phyloP scores from a whole-genome alignment of 1,284 basidiomycete genomes.

The Ceratobasidium theobromae region DNA sequence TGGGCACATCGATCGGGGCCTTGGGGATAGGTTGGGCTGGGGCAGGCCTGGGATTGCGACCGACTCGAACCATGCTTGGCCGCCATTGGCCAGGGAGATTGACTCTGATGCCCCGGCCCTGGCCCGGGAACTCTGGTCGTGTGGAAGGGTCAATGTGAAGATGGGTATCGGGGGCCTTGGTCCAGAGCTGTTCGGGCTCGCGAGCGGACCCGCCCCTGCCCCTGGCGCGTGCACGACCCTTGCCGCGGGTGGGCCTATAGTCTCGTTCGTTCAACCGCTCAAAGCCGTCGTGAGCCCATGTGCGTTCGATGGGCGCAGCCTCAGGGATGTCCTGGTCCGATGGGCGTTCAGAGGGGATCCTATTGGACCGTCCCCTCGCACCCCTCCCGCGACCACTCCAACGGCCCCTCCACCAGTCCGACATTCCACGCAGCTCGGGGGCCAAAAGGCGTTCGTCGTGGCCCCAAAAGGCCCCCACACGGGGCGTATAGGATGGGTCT shows the following conservation, averaged over 20 bases:
- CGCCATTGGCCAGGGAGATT: conserved; percentile 23
- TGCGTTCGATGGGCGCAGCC: conserved; percentile 51
- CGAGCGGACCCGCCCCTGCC: conserved; percentile 19
- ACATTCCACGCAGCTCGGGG: conserved; percentile 71
- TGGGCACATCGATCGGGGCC: not conserved
- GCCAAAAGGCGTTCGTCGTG: conserved; percentile 83
- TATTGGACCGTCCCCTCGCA: conserved; percentile 48
- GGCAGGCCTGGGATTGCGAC: not conserved
- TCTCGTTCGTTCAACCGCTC: conserved; percentile 70
- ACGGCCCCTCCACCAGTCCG: conserved; percentile 78
- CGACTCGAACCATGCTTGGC: conserved; percentile 11
- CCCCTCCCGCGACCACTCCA: conserved; percentile 70
- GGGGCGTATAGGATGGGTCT: conserved; percentile 84
- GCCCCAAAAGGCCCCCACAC: conserved; percentile 86
- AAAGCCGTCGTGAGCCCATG: conserved; percentile 80
- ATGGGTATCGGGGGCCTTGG: conserved; percentile 26
- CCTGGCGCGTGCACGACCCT: conserved; percentile 26
- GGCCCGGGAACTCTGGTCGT: conserved; percentile 23
- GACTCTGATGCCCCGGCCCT: conserved; percentile 24
- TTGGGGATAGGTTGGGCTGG: not conserved
- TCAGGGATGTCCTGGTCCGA: not conserved
- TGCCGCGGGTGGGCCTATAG: conserved; percentile 40
- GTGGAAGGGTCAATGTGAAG: conserved; percentile 23
- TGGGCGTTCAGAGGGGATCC: conserved; percentile 24
- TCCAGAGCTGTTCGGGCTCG: conserved; percentile 28